A percentile compares a stretch with the other conserved stretches of the same genome.
phyloP scores from a whole-genome alignment of 306 rosid species.

The Potentilla sterilis region DNA sequence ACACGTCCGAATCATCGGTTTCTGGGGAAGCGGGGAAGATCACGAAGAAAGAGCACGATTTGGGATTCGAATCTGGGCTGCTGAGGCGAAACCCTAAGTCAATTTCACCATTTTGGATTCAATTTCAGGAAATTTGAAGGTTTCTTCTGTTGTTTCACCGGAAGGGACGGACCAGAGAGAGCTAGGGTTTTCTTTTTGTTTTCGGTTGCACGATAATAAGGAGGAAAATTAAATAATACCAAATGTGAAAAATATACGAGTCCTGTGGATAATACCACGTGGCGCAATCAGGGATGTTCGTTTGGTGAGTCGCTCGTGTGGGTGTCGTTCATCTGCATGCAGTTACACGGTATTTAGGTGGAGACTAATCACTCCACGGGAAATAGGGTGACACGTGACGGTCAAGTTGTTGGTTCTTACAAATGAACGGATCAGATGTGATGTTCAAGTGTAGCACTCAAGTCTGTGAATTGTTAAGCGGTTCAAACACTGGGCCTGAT shows the following conservation, averaged over 20 bases:
- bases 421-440: conserved; percentile 18
- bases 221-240: conserved; percentile 2
- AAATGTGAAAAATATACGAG: not conserved
- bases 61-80: conserved; percentile 47
- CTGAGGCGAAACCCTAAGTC: conserved; percentile 60
- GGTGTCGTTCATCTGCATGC: too few relatives aligned
- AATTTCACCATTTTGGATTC: conserved; percentile 35
- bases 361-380: not conserved
- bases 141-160: conserved; percentile 44
- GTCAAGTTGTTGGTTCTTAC: not conserved
- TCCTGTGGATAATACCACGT: conserved; percentile 27
- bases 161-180: conserved; percentile 44
- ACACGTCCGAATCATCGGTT: conserved; percentile 27
- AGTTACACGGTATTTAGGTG: not conserved
- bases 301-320: conserved; percentile 12
- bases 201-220: conserved; percentile 31
- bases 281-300: conserved; percentile 19
- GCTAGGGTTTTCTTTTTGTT: conserved; percentile 68
- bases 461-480: not conserved
- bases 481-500: not conserved
- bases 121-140: conserved; percentile 36
- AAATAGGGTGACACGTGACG: conserved; percentile 8
- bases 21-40: conserved; percentile 37
- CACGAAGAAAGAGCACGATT: conserved; percentile 37
- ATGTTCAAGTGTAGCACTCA: not conserved